Conservation (phyloP, 371 early-diverging fungal species). For the Coemansia sp. region DNA sequence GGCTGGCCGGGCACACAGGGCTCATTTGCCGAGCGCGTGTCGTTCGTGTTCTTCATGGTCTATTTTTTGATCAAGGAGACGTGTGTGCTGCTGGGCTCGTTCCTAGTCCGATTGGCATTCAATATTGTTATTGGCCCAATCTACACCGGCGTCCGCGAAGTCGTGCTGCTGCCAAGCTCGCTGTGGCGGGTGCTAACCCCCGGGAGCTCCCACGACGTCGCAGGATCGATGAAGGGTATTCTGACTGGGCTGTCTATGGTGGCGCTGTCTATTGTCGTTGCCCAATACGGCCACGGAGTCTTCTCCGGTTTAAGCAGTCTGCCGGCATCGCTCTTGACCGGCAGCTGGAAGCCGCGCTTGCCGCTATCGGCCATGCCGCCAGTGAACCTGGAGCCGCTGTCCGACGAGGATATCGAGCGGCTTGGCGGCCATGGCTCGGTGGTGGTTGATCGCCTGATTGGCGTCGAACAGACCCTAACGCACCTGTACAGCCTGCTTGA, state of each 20-base stretch:
- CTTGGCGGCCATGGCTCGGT: conserved; percentile 40
- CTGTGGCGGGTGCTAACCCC: conserved; percentile 28
- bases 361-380: conserved; percentile 7
- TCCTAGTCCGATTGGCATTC: conserved; percentile 20
- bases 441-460: conserved; percentile 32
- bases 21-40: conserved; percentile 33
- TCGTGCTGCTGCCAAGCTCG: conserved; percentile 26
- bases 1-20: conserved; percentile 44
- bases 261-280: conserved; percentile 31
- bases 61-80: conserved; percentile 47
- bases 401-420: conserved; percentile 32
- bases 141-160: conserved; percentile 31
- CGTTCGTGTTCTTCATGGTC: conserved; percentile 43
- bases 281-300: conserved; percentile 25
- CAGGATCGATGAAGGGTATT: conserved; percentile 23
- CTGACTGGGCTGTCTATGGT: conserved; percentile 31
- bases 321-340: conserved; percentile 2
- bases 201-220: conserved; percentile 29
- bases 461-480: conserved; percentile 40
- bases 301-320: conserved; percentile 15
- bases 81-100: conserved; percentile 15
- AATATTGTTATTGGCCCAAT: conserved; percentile 20
- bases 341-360: conserved; percentile 7
- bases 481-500: conserved; percentile 41
- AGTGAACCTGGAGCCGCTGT: conserved; percentile 14